Evolutionary conservation across 306 rosid species (phyloP), one percentile per base, ranked within the genome.

Genomic region (Macrotyloma uniflorum): DNA sequence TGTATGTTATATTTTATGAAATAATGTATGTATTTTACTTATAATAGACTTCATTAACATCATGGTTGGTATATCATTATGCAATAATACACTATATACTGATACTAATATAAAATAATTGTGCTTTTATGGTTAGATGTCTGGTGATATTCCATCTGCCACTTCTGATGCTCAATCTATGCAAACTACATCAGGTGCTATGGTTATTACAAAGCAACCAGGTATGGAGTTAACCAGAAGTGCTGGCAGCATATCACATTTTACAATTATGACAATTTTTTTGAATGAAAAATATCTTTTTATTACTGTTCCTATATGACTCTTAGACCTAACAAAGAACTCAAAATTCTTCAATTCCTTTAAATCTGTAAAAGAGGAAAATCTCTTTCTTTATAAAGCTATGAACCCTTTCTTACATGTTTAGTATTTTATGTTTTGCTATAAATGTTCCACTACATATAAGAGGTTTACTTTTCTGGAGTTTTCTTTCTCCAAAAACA

Each of bases 81-180:
- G 71, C 32, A 23, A 3, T 4, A n/a, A 55, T 59, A 2, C 14
- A 54, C 33, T 23, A 33, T 47, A 9, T 38, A 65, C 46, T 24
- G 47, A 36, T 66, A 49, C 32, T 69, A 58, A 38, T 38, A 38
- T 38, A 38, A 8, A 53, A 57, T 24, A 15, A 78, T 61, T 68
- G 30, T 53, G 13, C 57, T 68, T 47, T 28, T 74, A 46, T 78
- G 46, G 40, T 72, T 81, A 94, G 98, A 77, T 90, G 75, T 94
- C 97, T 50, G 92, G 97, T 54, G 98, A 92, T 78, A 85, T 90
- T 86, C 97, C 91, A 16, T 87, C 85, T 87, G 90, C 89, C 40
- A 87, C 92, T 28, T 90, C 97, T 14, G 98, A 91, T 62, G 85
- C 87, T 80, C 97, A 90, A 69, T 92, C 97, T 75, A 87, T 86